Conservation (phyloP, 2,329 filamentous ascomycete species). For the Teratosphaeria destructans region DNA sequence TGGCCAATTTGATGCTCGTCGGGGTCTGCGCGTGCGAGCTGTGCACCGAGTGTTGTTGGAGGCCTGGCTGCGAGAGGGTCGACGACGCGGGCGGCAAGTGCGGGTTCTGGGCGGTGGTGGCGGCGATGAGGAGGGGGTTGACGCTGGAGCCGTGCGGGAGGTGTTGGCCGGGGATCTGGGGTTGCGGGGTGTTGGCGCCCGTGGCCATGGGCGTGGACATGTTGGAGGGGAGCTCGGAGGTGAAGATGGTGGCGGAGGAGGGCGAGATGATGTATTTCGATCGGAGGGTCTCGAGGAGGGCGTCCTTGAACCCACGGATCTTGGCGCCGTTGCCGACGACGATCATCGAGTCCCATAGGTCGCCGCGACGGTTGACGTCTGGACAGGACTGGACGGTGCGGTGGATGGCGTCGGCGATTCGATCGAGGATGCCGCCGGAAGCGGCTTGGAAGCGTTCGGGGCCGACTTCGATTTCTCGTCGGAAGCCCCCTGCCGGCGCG, state of each 20-base stretch:
- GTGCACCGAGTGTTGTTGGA: constrained; percentile 31
- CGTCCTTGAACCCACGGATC: constrained; percentile 71
- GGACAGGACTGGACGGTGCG: constrained; percentile 71
- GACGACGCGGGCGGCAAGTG: constrained; percentile 9
- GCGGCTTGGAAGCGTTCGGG: constrained; percentile 58
- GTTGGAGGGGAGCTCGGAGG: constrained; percentile 88
- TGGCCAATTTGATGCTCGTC: constrained; percentile 68
- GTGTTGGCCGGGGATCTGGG: constrained; percentile 32
- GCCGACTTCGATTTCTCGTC: constrained; percentile 63
- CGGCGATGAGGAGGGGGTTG: constrained; percentile 84
- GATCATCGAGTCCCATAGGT: constrained; percentile 85
- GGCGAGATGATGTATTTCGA: constrained; percentile 84
- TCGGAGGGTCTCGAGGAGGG: constrained; percentile 67
- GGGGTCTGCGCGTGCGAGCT: constrained; percentile 62
- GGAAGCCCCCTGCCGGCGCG: constrained; percentile 24
- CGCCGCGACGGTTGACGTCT: constrained; percentile 71
- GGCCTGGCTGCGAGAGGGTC: constrained; percentile 9
- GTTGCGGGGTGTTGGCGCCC: constrained; percentile 78
- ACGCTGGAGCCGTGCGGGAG: constrained; percentile 38
- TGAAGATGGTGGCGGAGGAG: constrained; percentile 90
- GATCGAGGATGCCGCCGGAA: constrained; percentile 64
- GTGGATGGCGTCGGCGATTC: constrained; percentile 75
- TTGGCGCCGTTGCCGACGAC: constrained; percentile 80
- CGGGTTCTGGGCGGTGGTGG: constrained; percentile 61
- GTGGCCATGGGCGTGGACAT: constrained; percentile 84